Evolutionary conservation across 179 eudicot species (phyloP).

Genomic region (Spergularia azorica): DNA sequence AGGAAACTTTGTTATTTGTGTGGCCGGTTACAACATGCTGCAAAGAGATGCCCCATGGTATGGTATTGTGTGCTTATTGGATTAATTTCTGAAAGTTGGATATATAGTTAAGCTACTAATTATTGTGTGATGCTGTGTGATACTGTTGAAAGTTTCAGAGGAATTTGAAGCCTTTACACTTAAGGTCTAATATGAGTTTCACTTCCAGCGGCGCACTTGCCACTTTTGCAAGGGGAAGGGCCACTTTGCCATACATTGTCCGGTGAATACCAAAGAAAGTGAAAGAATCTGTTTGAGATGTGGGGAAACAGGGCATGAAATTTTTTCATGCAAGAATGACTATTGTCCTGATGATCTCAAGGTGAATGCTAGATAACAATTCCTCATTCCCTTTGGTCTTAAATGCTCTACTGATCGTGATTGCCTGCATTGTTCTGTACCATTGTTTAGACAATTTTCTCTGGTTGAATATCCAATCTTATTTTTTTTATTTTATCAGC

Average conservation of each 20-base stretch:
- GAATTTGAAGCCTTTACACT: constrained; percentile 1
- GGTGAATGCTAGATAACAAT: constrained; percentile 27
- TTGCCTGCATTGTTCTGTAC: background rate
- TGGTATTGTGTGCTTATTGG: background rate
- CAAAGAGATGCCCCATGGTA: constrained; percentile 40
- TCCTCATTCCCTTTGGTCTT: background rate
- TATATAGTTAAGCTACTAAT: background rate
- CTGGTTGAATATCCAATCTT: background rate
- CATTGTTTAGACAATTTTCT: background rate
- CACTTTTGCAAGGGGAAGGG: constrained; percentile 37
- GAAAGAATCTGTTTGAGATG: constrained; percentile 42
- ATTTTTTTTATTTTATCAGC: constrained; percentile 24
- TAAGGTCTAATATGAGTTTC: constrained; percentile 10
- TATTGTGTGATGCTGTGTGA: background rate
- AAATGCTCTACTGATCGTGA: background rate
- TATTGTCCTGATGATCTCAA: constrained; percentile 53
- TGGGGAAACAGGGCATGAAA: constrained; percentile 48
- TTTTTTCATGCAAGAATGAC: constrained; percentile 37
- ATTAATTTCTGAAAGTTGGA: background rate
- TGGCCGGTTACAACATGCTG: constrained; percentile 32
- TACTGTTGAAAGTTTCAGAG: background rate
- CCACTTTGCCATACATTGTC: constrained; percentile 42
- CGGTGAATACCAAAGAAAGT: constrained; percentile 26
- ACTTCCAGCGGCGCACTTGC: constrained; percentile 43
- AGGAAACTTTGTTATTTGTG: constrained; percentile 40